Base-by-base conservation (phyloP, 2,329 filamentous ascomycete species). In the Fusarium ambrosium region DNA sequence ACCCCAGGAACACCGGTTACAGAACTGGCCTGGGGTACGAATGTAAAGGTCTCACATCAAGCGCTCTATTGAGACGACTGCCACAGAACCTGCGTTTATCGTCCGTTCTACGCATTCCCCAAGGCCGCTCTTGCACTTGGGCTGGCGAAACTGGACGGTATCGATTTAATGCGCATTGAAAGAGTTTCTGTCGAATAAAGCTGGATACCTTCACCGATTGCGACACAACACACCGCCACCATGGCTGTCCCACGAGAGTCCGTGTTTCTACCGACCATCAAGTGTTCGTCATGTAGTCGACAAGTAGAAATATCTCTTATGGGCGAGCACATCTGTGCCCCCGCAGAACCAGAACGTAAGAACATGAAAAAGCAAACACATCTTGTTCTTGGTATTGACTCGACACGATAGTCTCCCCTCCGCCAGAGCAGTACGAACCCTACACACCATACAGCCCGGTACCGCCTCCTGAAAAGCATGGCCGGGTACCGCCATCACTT, bases 261-360 rank as follows among this genome's bases (percentile, higher is more conserved):
- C 82, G 89, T 89, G 82, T 91, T 95, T 74, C 87, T 97, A 86
- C 94, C 95, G 80, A 92, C 92, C 27, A 94, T 97, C 84, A 97
- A 96, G 87, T 97, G 95, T 84, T 97, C 95, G 63, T 91, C 89
- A 85, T 97, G 95, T 81, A 90, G 91, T 45, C 83, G 86, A 45
- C 90, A 95, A 79, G 94, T 98, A 69, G 92, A 95, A 80, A 97
- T 98, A 77, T 92, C 93, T 45, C 87, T 92, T 82, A 93, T 98
- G 92, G 94, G 94, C 71, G 94, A 97, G 72, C 95, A 98, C 85
- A 82, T 94, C 71, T 98, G 95, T 82, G 82, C 82, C 68, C 80
- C 84, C 70, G 80, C 86, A 83, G 84, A 86, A 83, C 84, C 85
- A 79, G 88, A 89, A 79, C 81, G 89, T 87, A 82, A 75, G 81